Conservation (phyloP, 139 green algal species). For the Volvox africanus region DNA sequence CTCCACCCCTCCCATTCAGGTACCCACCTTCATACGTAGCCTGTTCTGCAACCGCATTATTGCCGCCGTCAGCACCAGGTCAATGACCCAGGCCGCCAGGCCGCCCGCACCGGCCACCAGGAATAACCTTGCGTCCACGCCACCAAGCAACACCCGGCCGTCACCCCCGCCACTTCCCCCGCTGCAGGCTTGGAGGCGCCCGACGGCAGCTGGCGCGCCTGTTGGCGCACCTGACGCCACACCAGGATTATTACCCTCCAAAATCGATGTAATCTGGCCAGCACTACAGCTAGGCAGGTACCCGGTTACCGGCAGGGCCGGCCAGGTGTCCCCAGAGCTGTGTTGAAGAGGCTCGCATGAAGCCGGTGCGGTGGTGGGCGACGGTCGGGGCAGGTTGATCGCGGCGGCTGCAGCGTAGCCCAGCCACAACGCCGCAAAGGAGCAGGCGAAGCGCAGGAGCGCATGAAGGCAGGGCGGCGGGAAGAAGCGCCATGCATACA, state of each 20-base stretch:
- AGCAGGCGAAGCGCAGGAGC: constrained; percentile 11
- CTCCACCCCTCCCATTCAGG: no score
- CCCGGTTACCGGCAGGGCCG: not conserved
- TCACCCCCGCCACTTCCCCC: not conserved
- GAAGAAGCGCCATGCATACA: not conserved
- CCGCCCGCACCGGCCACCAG: not conserved
- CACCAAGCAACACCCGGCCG: not conserved
- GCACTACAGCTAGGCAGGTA: no score
- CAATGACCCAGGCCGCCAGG: not conserved
- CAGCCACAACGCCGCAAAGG: not conserved
- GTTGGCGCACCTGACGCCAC: no score
- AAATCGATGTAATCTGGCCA: not conserved
- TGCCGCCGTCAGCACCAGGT: not conserved
- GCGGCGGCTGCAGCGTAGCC: not conserved
- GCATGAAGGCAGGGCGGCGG: not conserved
- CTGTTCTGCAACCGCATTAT: not conserved
- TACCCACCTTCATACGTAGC: not conserved
- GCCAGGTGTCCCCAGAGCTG: no score
- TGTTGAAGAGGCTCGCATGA: not conserved
- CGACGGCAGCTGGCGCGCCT: no score
- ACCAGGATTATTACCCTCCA: not conserved
- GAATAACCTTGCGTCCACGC: not conserved
- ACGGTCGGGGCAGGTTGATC: not conserved
- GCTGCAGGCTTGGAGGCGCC: not conserved
- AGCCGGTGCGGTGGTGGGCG: no score